These are phyloP conservation scores for Lecanosticta acicola DNA, from an alignment of 2,329 filamentous ascomycete species.

Conservation along the genomic window DNA sequence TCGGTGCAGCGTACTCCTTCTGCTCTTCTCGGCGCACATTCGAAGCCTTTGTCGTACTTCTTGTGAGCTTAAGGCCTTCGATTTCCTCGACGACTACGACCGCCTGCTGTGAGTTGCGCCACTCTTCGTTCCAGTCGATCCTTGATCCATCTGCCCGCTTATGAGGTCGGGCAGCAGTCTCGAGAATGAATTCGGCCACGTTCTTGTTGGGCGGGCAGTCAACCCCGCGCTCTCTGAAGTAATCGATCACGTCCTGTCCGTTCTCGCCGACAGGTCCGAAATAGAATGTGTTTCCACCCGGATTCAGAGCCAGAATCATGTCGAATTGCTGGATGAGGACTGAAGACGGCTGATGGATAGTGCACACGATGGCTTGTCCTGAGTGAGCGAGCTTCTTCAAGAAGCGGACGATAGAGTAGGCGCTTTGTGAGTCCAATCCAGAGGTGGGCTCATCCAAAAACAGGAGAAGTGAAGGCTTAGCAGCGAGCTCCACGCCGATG, in stretches of 20 bases:
- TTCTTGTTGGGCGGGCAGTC: constrained; percentile 62
- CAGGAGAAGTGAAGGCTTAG: constrained; percentile 60
- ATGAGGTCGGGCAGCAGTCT: constrained; percentile 56
- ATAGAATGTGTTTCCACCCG: constrained; percentile 65
- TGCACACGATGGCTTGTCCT: constrained; percentile 67
- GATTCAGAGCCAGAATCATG: constrained; percentile 64
- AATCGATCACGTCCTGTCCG: constrained; percentile 59
- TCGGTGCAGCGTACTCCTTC: constrained; percentile 57
- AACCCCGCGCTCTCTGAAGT: constrained; percentile 62
- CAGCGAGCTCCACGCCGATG: constrained; percentile 67
- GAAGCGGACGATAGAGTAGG: constrained; percentile 63
- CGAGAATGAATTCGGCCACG: constrained; percentile 61
- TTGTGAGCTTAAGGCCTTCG: constrained; percentile 54
- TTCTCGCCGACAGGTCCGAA: constrained; percentile 67
- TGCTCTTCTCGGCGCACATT: constrained; percentile 35
- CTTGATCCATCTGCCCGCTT: constrained; percentile 49
- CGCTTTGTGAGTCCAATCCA: constrained; percentile 64
- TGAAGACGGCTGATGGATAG: constrained; percentile 66
- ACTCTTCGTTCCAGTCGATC: constrained; percentile 71
- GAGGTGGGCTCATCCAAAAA: constrained; percentile 70
- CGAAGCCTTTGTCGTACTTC: constrained; percentile 41
- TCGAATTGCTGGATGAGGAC: constrained; percentile 68
- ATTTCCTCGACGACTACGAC: constrained; percentile 59
- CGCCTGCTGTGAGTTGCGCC: constrained; percentile 60
- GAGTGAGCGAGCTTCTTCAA: constrained; percentile 61